Percentiles rank a stretch among this genome's conserved stretches.
Evolutionary conservation across 345 rosid species (phyloP).

Genomic region (Sisymbrium altissimum): DNA sequence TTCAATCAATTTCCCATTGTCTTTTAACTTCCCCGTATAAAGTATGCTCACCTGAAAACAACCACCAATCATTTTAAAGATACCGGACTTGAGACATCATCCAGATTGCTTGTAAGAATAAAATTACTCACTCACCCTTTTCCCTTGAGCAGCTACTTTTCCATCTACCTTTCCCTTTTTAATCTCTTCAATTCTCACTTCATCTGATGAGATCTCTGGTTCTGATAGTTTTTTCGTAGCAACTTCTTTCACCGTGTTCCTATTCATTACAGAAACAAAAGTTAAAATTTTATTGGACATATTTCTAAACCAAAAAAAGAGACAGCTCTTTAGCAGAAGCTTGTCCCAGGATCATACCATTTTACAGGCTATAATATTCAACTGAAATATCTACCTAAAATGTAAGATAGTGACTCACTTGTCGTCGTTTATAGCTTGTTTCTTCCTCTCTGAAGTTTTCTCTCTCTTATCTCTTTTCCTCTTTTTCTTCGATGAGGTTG

Average conservation of each 20-base stretch:
- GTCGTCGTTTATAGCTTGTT: slow-evolving; percentile 4
- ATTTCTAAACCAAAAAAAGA: too few species aligned
- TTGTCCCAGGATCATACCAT: not conserved
- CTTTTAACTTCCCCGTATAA: slow-evolving; percentile 49
- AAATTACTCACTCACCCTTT: slow-evolving; percentile 39
- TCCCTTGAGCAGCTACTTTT: slow-evolving; percentile 48
- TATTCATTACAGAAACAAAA: slow-evolving; percentile 19
- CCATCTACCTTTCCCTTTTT: slow-evolving; percentile 39
- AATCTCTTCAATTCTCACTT: slow-evolving; percentile 42
- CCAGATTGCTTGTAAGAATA: not conserved
- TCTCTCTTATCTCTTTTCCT: slow-evolving; percentile 38
- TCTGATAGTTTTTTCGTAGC: slow-evolving; percentile 15
- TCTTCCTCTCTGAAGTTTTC: slow-evolving; percentile 20
- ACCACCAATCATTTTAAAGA: not conserved
- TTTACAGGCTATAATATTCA: not conserved
- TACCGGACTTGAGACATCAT: not conserved
- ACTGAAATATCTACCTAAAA: not conserved
- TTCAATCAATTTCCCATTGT: slow-evolving; percentile 45
- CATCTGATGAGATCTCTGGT: slow-evolving; percentile 30
- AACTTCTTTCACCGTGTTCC: slow-evolving; percentile 19
- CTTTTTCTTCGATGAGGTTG: slow-evolving; percentile 15
- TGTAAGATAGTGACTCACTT: slow-evolving; percentile 11
- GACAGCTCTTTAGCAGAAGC: not conserved
- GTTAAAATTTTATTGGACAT: too few species aligned
- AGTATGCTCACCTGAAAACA: slow-evolving; percentile 44